Evolutionary conservation across 352 stramenopile species (phyloP).

Genomic region (Globisporangium camurandrum): DNA sequence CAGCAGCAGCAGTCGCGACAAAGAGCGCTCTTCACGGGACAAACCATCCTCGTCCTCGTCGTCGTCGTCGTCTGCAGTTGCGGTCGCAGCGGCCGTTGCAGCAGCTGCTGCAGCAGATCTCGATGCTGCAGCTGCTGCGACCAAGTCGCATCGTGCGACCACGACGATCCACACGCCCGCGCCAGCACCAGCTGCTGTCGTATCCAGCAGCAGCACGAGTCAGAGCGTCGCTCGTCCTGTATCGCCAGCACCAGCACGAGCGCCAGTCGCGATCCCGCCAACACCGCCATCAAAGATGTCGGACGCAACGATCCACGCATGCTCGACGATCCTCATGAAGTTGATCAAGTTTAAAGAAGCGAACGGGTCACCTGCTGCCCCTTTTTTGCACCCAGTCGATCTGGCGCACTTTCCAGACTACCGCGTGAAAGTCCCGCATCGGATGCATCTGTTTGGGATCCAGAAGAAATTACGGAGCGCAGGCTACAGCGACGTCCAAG

Average conservation of each 20-base stretch:
- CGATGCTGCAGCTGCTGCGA: background rate
- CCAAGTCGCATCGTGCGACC: background rate
- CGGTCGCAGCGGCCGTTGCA: background rate
- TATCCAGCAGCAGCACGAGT: background rate
- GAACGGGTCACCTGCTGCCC: slow-evolving; percentile 54
- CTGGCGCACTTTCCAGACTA: slow-evolving; percentile 81
- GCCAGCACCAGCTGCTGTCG: slow-evolving; percentile 4
- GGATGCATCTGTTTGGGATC: slow-evolving; percentile 81
- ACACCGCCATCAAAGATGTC: slow-evolving; percentile 40
- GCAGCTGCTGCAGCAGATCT: background rate
- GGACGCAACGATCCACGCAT: slow-evolving; percentile 42
- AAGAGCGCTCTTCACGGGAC: background rate
- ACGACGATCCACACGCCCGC: slow-evolving; percentile 1
- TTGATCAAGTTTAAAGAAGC: slow-evolving; percentile 84
- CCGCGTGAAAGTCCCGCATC: slow-evolving; percentile 73
- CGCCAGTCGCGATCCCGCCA: background rate
- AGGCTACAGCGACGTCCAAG: slow-evolving; percentile 50
- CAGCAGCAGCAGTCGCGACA: slow-evolving; percentile 3
- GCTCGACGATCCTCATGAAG: slow-evolving; percentile 63
- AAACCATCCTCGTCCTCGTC: too few species aligned
- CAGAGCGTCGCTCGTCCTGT: background rate
- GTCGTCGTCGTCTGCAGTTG: too few species aligned
- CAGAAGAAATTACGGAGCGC: slow-evolving; percentile 79
- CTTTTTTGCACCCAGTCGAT: slow-evolving; percentile 79
- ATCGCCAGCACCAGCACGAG: background rate